phyloP scores from a whole-genome alignment of 2,329 filamentous ascomycete species.

The Neonectria faginata region DNA sequence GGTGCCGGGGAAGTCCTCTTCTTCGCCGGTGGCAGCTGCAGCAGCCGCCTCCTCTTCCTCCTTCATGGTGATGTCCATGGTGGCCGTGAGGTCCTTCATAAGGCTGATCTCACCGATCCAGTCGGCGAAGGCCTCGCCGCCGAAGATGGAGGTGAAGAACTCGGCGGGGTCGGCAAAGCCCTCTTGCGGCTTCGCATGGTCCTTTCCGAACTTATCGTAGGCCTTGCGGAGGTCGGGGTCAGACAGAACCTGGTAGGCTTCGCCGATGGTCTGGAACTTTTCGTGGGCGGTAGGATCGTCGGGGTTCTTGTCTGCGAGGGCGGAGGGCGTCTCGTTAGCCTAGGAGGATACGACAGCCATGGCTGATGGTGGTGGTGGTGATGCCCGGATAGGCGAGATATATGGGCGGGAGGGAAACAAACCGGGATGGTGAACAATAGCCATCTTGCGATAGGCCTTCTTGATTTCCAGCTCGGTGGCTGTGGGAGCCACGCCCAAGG shows the following conservation, averaged over 20 bases:
- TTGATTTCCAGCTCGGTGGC: constrained; percentile 95
- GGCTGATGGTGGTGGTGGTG: too few species aligned
- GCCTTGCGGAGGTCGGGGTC: constrained; percentile 87
- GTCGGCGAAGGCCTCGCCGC: constrained; percentile 93
- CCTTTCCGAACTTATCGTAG: constrained; percentile 98
- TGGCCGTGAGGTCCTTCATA: constrained; percentile 98
- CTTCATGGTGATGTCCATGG: constrained; percentile 97
- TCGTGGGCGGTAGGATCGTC: constrained; percentile 93
- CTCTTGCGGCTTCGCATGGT: constrained; percentile 87
- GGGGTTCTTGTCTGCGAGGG: constrained; percentile 87
- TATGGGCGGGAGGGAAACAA: constrained; percentile 43
- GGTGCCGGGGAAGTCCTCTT: constrained; percentile 67
- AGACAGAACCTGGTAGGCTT: constrained; percentile 84
- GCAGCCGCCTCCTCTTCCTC: constrained; percentile 72
- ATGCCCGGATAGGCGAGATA: neutral
- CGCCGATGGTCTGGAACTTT: constrained; percentile 90
- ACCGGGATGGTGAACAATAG: constrained; percentile 93
- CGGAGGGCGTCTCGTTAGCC: constrained; percentile 23
- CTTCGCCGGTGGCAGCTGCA: constrained; percentile 63
- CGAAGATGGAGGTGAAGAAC: constrained; percentile 99
- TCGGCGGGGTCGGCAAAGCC: constrained; percentile 97
- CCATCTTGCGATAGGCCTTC: constrained; percentile 94
- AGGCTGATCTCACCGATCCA: constrained; percentile 98
- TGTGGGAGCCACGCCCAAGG: constrained; percentile 83
- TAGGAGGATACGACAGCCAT: neutral